These are phyloP conservation scores for Fomitiporia mediterranea DNA, from an alignment of 1,284 basidiomycete species.

Conservation along the genomic window DNA sequence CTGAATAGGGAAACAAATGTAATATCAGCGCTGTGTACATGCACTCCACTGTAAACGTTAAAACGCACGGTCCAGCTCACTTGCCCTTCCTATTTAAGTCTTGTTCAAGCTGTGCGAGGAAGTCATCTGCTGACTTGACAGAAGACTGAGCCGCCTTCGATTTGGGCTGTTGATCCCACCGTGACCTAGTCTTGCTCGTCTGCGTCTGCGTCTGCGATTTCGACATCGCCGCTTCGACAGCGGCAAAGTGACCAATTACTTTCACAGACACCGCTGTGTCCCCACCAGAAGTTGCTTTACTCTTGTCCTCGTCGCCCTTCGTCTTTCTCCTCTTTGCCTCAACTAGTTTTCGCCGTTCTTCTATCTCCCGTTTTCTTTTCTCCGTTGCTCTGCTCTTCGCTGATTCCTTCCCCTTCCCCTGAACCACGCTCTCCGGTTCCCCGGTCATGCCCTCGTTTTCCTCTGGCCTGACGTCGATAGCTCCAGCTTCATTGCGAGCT, in stretches of 20 bases:
- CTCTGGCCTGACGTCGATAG: conserved; percentile 53
- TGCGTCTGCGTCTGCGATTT: too few species aligned
- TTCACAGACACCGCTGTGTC: conserved; percentile 11
- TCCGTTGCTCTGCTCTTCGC: conserved; percentile 59
- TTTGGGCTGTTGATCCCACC: conserved; percentile 24
- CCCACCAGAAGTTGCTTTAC: conserved; percentile 21
- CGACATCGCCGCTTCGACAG: conserved; percentile 39
- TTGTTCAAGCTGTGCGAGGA: conserved; percentile 56
- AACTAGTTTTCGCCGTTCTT: conserved; percentile 71
- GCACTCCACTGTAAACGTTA: background rate
- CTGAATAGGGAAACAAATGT: conserved; percentile 29
- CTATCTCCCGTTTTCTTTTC: conserved; percentile 75
- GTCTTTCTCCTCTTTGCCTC: conserved; percentile 78
- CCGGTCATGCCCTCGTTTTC: conserved; percentile 59
- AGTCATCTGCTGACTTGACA: conserved; percentile 49
- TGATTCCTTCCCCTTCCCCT: conserved; percentile 20
- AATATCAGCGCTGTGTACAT: background rate
- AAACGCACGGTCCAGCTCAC: background rate
- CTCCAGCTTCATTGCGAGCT: conserved; percentile 54
- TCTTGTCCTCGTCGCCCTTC: conserved; percentile 21
- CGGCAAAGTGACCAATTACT: conserved; percentile 43
- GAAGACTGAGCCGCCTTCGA: conserved; percentile 23
- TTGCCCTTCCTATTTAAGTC: conserved; percentile 31
- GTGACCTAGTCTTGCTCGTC: conserved; percentile 10
- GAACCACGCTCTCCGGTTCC: conserved; percentile 29